Evolutionary conservation across 768 basidiomycete genomes (phyloP), one percentile per base, ranked within the genome.

Genomic region (Mycena epipterygia): DNA sequence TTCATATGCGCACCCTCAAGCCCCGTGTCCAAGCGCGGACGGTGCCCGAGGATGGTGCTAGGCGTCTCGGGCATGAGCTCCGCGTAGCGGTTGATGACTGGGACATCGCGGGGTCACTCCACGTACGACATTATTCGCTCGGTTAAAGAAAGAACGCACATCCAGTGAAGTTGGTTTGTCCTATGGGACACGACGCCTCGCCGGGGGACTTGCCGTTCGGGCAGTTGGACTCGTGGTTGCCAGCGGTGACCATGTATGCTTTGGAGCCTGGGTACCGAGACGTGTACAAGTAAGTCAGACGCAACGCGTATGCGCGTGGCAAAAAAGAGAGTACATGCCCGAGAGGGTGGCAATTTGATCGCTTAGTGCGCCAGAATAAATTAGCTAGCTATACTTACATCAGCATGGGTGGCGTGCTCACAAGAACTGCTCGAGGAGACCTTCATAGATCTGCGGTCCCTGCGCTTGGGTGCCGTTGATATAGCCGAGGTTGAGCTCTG

Each of bases 391-490:
- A 48, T 35, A 61, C 42, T 61, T 5, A 35, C 57, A 32, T 59
- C 59, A 61, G 42, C 19, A 61, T 33, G 59, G 44, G 46, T 48
- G 44, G 59, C 46, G 46, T 61, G 33, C 59, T 44, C 59, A 61
- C 59, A 61, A 61, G 59, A 61, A 61, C 59, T 61, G 59, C 46
- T 61, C 59, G 46, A 46, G 19, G 46, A 61, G 59, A 48, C 44
- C 59, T 61, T 61, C 59, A 19, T 61, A 61, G 59, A 61, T 61
- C 42, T 30, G 42, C 21, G 59, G 59, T 61, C 59, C 59, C 59
- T 61, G 59, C 59, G 59, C 59, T 61, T 61, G 59, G 21, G 59
- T 61, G 46, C 59, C 59, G n/a, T 61, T 61, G 59, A 61, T 61
- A 19, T 61, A 61, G 42, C 59, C 59, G 19, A 61, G 59, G 59